phyloP scores from a whole-genome alignment of 2,329 filamentous ascomycete genomes.

The Tothia fuscella region DNA sequence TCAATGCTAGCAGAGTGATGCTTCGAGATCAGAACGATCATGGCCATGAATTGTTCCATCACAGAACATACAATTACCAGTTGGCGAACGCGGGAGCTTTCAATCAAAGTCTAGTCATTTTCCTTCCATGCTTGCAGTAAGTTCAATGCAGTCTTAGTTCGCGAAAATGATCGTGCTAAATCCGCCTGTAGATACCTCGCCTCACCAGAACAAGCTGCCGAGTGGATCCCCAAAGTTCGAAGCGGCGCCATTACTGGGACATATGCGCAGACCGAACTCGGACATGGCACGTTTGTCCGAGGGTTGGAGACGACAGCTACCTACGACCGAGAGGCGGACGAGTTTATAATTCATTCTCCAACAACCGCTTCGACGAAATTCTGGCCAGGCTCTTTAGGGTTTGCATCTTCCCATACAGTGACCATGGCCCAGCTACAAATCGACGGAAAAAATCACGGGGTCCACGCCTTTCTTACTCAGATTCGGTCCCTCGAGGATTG shows the following conservation, averaged over 20 bases:
- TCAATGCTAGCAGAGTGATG: constrained; percentile 16
- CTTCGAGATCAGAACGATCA: constrained; percentile 17
- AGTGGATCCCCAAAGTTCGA: constrained; percentile 39
- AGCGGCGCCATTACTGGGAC: constrained; percentile 39
- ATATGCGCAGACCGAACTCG: constrained; percentile 41
- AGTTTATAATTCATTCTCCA: constrained; percentile 40
- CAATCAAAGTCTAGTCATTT: constrained; percentile 12
- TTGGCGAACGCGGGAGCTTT: neutral
- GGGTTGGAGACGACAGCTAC: constrained; percentile 37
- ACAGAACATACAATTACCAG: neutral
- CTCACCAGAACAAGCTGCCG: constrained; percentile 30
- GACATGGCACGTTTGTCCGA: constrained; percentile 41
- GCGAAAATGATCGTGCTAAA: no score
- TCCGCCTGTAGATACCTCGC: neutral
- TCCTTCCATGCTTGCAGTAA: constrained; percentile 13
- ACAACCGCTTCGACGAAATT: constrained; percentile 41
- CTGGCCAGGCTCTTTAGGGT: constrained; percentile 42
- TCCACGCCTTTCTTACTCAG: constrained; percentile 41
- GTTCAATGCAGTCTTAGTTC: no score
- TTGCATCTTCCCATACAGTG: constrained; percentile 41
- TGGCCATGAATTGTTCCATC: constrained; percentile 17
- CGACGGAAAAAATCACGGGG: constrained; percentile 24
- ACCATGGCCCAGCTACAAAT: constrained; percentile 40
- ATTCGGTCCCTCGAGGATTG: constrained; percentile 38
- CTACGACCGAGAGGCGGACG: constrained; percentile 32